Evolutionary conservation across 208 protist genomes (phyloP), one percentile per base, ranked within the genome.

Genomic region (Endotrypanum monterogeii): DNA sequence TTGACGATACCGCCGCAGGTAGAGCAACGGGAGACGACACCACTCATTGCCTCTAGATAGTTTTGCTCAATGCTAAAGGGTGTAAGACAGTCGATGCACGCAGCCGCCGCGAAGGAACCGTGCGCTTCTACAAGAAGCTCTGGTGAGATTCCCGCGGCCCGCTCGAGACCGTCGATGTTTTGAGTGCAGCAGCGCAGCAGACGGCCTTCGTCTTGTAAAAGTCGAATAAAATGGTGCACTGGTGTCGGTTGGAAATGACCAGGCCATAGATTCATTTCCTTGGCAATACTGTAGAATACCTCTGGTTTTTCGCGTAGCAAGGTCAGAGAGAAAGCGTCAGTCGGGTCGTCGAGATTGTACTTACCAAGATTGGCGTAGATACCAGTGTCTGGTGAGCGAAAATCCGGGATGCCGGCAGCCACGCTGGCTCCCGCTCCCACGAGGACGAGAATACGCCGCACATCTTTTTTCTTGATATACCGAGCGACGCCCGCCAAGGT

Each of bases 141-240:
- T 25, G 67, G 66, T 35, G 92, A 83, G 2, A 99, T 63, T 0
- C 98, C 97, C 2, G 93, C 90, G 0, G 76, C 73, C 55, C 75
- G 54, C 72, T 99, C 98, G 2, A 99, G 86, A 0, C 88, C 88
- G 72, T 99, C 98, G 74, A 99, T 99, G 87, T 99, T 99, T 72
- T 99, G 98, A 55, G 98, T 99, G 76, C 97, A 99, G 56, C 90
- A 93, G 25, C 96, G 83, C 44, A 98, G 83, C 55, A 99, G 83
- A 20, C 94, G 63, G 4, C 94, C 95, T 67, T 98, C 94, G 18
- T 99, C 89, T 1, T 88, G 61, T 39, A 99, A 85, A 5, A 99
- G 78, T 58, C 86, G 86, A 14, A 99, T 90, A 72, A 99, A 99
- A 71, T 98, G 75, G 68, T 99, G 98, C 18, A 93, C 89, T 5